Base-by-base conservation (phyloP, 805 yeast genomes). In the Candida dajiaensis region DNA sequence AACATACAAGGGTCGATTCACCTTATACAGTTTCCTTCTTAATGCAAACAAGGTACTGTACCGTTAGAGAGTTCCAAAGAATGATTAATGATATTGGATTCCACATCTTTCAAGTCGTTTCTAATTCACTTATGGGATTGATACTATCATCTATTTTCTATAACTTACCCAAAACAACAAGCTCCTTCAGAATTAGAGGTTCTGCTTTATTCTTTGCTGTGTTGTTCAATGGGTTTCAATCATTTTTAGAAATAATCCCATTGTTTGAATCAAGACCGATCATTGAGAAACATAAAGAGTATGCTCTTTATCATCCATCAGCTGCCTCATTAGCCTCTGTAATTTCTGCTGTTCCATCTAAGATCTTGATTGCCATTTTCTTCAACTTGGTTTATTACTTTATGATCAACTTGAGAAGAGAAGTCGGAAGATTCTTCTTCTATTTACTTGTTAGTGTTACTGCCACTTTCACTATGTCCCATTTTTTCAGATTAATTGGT, bases 241-340 rank as follows among this genome's bases (percentile, higher is more conserved):
- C 80, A n/a, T 53, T 79, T 40, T 65, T 78, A 52, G 85, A 80
- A 62, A 70, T 80, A 45, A 67, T 76, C 61, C 53, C 77, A 1
- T 56, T 78, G 23, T 80, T 67, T 57, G 83, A 78, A 59, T 74
- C 81, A 31, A 63, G 65, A 36, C 75, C 81, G 40, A 77, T 86
- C 51, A 73, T 83, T 22, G 76, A 75, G 55, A 85, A 85, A 58
- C 95, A 86, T 61, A 80, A 81, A 56, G 72, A 74, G 41, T 85
- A 81, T 55, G 80, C 87, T 1, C 73, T 85, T 48, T 86, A 83
- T 61, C 79, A 80, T 48, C 89, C 89, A 3, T 74, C 87, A 11
- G 80, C 86, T 2, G 90, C 84, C 57, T 84, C 87, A 1, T 54
- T 85, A 6, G 82, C 87, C 0, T 68, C 78, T 8, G 69, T 80